Conservation (phyloP, 805 yeast species). For the Metschnikowia kofuensis region DNA sequence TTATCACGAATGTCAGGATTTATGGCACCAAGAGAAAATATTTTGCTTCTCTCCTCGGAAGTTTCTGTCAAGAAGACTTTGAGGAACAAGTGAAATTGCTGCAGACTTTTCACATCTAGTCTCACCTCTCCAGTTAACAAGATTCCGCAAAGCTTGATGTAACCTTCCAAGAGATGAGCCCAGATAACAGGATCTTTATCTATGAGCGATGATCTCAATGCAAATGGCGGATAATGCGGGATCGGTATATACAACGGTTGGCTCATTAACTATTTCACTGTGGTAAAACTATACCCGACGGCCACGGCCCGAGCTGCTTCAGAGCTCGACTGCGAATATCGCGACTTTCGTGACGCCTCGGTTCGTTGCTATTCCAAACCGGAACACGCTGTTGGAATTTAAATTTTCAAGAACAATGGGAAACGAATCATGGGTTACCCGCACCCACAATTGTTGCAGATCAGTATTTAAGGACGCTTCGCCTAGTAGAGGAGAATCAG, state of each 20-base stretch:
- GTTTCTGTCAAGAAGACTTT: slow-evolving; percentile 59
- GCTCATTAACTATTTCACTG: slow-evolving; percentile 1
- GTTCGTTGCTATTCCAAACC: too few relatives aligned
- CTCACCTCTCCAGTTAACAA: slow-evolving; percentile 40
- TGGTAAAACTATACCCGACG: too few relatives aligned
- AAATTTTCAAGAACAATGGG: too few relatives aligned
- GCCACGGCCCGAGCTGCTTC: background rate
- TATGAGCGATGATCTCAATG: slow-evolving; percentile 68
- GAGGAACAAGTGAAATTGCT: slow-evolving; percentile 55
- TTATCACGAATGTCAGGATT: slow-evolving; percentile 65
- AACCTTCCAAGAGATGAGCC: slow-evolving; percentile 68
- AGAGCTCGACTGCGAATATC: background rate
- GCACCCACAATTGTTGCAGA: too few relatives aligned
- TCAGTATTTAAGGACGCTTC: too few relatives aligned
- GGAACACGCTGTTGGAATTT: too few relatives aligned
- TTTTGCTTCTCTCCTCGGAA: slow-evolving; percentile 55
- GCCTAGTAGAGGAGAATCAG: too few relatives aligned
- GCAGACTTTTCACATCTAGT: slow-evolving; percentile 52
- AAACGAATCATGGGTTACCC: too few relatives aligned
- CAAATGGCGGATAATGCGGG: slow-evolving; percentile 72
- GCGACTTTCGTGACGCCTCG: background rate
- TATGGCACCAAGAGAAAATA: slow-evolving; percentile 67
- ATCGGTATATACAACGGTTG: slow-evolving; percentile 45
- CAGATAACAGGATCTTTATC: slow-evolving; percentile 84
- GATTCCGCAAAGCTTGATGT: slow-evolving; percentile 50